Conservation (phyloP, 495 filamentous ascomycete species). For the Aspergillus kassunensis region DNA sequence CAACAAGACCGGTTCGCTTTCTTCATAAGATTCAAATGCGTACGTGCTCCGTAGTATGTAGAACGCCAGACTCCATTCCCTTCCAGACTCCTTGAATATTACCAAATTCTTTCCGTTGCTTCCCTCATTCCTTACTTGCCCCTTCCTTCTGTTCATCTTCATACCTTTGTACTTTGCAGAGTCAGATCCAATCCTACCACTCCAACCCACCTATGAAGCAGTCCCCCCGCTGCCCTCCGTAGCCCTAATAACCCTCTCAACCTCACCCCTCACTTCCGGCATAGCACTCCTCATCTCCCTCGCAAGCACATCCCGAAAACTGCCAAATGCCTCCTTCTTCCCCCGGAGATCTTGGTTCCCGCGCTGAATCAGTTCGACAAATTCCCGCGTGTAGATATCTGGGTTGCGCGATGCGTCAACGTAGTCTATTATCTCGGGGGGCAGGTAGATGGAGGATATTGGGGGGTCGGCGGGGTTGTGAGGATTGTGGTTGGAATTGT, state of each 20-base stretch:
- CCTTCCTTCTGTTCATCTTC: not conserved
- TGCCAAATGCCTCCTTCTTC: slow-evolving; percentile 72
- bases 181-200: not conserved
- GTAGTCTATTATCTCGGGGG: slow-evolving; percentile 89
- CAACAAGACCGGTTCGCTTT: too few species aligned
- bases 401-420: slow-evolving; percentile 92
- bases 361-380: slow-evolving; percentile 84
- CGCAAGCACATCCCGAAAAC: slow-evolving; percentile 78
- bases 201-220: not conserved
- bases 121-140: not conserved
- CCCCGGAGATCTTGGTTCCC: slow-evolving; percentile 83
- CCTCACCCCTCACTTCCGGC: slow-evolving; percentile 71
- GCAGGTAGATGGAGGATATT: slow-evolving; percentile 55
- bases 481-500: slow-evolving; percentile 30
- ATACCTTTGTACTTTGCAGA: too few species aligned
- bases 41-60: too few species aligned
- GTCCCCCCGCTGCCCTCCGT: slow-evolving; percentile 19
- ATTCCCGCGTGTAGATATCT: slow-evolving; percentile 97
- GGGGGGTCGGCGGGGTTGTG: slow-evolving; percentile 37
- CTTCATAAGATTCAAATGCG: too few species aligned
- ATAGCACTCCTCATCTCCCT: slow-evolving; percentile 72
- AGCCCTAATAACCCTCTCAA: slow-evolving; percentile 55
- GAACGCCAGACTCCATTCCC: not conserved
- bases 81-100: too few species aligned
- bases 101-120: not conserved